These are phyloP conservation scores for Sinapis alba DNA, from an alignment of 441 rosid genomes.

Conservation along the genomic window DNA sequence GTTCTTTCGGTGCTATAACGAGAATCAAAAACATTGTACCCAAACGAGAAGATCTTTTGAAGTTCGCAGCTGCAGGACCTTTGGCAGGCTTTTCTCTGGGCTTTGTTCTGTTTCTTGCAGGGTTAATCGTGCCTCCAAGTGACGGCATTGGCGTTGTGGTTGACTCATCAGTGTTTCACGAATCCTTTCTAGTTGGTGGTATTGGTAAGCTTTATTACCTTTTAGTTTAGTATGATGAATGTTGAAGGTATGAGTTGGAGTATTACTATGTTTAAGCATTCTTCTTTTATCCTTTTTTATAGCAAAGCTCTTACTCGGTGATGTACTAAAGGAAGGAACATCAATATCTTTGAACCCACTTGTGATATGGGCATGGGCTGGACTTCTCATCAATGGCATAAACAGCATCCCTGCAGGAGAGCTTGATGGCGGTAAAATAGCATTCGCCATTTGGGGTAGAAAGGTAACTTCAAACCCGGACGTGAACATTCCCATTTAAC, in stretches of 20 bases:
- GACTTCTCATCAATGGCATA: conserved; percentile 89
- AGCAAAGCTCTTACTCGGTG: conserved; percentile 82
- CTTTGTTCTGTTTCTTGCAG: conserved; percentile 68
- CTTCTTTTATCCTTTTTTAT: conserved; percentile 16
- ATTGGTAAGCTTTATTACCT: conserved; percentile 56
- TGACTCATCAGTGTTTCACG: conserved; percentile 83
- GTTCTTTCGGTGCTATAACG: conserved; percentile 96
- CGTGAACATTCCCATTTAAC: background rate
- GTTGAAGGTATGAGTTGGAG: conserved; percentile 1
- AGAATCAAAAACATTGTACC: conserved; percentile 77
- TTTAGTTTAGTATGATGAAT: background rate
- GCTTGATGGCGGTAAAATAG: conserved; percentile 83
- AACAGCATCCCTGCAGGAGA: conserved; percentile 98
- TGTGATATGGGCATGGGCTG: conserved; percentile 96
- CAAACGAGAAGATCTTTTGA: conserved; percentile 88
- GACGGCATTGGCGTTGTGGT: conserved; percentile 84
- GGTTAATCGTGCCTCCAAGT: conserved; percentile 80
- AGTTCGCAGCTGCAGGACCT: conserved; percentile 94
- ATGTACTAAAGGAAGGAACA: conserved; percentile 75
- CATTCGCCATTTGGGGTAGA: conserved; percentile 93
- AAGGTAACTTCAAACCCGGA: conserved; percentile 52
- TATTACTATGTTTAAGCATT: conserved; percentile 10
- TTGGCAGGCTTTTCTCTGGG: conserved; percentile 89
- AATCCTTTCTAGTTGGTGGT: conserved; percentile 77
- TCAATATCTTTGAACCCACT: conserved; percentile 83